These are phyloP conservation scores for Amanita phalloides DNA, from an alignment of 768 basidiomycete species.

Conservation along the genomic window DNA sequence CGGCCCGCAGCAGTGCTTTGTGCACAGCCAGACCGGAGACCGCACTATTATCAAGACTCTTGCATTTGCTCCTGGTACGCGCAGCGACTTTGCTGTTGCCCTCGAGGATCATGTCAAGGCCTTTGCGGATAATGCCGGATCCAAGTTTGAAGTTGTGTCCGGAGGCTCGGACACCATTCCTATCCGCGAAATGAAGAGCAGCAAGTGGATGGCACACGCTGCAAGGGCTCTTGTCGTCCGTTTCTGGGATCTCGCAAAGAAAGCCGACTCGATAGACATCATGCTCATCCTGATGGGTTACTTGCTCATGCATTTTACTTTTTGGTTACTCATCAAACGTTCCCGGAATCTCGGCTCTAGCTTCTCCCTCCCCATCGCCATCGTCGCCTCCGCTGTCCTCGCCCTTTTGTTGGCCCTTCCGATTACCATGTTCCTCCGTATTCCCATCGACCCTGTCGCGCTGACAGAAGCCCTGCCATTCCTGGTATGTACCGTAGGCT, in stretches of 20 bases:
- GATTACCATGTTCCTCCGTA: conserved; percentile 56
- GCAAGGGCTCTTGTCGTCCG: conserved; percentile 60
- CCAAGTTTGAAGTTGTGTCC: conserved; percentile 42
- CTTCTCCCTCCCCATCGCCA: conserved; percentile 51
- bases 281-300: conserved; percentile 90
- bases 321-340: conserved; percentile 82
- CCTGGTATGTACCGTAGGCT: conserved; percentile 95
- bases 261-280: conserved; percentile 94
- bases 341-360: conserved; percentile 75
- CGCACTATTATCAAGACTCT: conserved; percentile 35
- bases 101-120: conserved; percentile 13
- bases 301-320: conserved; percentile 91
- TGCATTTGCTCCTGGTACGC: conserved; percentile 36
- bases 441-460: conserved; percentile 87
- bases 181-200: conserved; percentile 66
- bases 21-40: conserved; percentile 26
- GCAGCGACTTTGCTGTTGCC: conserved; percentile 39
- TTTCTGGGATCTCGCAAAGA: conserved; percentile 84
- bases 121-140: conserved; percentile 25
- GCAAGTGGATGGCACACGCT: conserved; percentile 88
- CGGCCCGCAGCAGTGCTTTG: conserved; percentile 20
- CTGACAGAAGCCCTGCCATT: conserved; percentile 95
- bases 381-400: conserved; percentile 71
- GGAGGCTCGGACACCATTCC: conserved; percentile 31
- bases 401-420: conserved; percentile 82